Conservation (phyloP, 495 filamentous ascomycete species). For the Bacidia rubella region DNA sequence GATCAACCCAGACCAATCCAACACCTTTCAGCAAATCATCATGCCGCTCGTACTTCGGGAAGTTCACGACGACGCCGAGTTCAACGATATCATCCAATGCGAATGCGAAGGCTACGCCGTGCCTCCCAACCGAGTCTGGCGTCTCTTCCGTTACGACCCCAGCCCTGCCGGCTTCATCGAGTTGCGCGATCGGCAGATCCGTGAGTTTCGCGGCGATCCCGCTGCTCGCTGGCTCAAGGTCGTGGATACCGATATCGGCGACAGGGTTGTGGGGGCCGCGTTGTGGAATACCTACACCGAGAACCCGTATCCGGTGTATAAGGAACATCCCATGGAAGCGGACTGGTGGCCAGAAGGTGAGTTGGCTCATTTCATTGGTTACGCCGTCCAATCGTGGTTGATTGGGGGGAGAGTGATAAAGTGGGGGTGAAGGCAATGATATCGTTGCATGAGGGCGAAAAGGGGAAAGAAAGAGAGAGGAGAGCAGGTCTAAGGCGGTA, state of each 20-base stretch:
- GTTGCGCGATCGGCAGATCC: slow-evolving; percentile 16
- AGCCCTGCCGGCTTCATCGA: slow-evolving; percentile 16
- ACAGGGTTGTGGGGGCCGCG: slow-evolving; percentile 22
- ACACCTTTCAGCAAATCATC: slow-evolving; percentile 9
- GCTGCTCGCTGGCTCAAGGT: slow-evolving; percentile 21
- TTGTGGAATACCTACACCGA: slow-evolving; percentile 24
- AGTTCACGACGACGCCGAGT: slow-evolving; percentile 9
- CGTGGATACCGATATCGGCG: slow-evolving; percentile 22
- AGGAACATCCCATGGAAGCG: slow-evolving; percentile 15
- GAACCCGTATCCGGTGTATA: slow-evolving; percentile 19
- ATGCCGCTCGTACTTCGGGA: slow-evolving; percentile 15
- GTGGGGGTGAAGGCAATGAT: not conserved
- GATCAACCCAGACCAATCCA: too few species aligned
- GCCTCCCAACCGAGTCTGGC: slow-evolving; percentile 11
- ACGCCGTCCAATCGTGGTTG: not conserved
- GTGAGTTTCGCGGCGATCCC: slow-evolving; percentile 19
- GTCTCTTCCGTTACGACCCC: slow-evolving; percentile 12
- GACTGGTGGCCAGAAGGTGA: slow-evolving; percentile 25
- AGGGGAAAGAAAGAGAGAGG: not conserved
- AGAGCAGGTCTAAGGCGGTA: not conserved
- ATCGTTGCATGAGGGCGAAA: not conserved
- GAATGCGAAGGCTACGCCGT: slow-evolving; percentile 12
- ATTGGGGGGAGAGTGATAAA: not conserved
- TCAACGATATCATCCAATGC: slow-evolving; percentile 14
- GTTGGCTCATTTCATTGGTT: not conserved